phyloP scores from a whole-genome alignment of 1,284 basidiomycete species.

The Heterobasidion annosum region DNA sequence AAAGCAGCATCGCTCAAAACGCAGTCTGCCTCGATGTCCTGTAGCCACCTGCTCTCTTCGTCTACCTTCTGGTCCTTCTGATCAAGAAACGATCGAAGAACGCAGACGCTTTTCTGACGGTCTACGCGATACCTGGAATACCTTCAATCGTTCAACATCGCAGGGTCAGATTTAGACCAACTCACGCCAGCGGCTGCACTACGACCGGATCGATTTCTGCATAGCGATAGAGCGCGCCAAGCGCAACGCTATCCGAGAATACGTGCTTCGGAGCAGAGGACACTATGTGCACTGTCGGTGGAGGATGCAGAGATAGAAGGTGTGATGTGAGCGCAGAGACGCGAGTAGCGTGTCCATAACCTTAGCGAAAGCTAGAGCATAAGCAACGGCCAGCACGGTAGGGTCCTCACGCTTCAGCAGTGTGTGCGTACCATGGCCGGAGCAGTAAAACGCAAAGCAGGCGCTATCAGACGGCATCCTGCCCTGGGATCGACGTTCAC shows the following conservation, averaged over 20 bases:
- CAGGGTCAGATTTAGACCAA: not conserved
- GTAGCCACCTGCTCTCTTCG: constrained; percentile 52
- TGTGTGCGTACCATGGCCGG: constrained; percentile 45
- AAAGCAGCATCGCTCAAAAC: constrained; percentile 75
- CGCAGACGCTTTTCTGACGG: constrained; percentile 56
- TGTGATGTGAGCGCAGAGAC: constrained; percentile 60
- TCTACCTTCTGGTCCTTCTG: constrained; percentile 45
- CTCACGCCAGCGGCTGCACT: constrained; percentile 64
- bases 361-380: constrained; percentile 21
- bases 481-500: not conserved
- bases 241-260: constrained; percentile 49
- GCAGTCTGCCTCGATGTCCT: constrained; percentile 38
- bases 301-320: constrained; percentile 33
- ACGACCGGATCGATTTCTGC: constrained; percentile 68
- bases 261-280: constrained; percentile 63
- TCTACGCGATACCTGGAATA: constrained; percentile 55
- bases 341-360: constrained; percentile 67
- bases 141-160: not conserved
- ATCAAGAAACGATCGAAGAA: constrained; percentile 47
- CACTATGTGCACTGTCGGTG: constrained; percentile 46
- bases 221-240: constrained; percentile 54
- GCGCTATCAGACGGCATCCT: not conserved
- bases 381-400: not conserved
- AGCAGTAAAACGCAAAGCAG: constrained; percentile 61
- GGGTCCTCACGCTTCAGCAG: not conserved